phyloP scores from a whole-genome alignment of 2,329 filamentous ascomycete species.

The Clonostachys sp. region DNA sequence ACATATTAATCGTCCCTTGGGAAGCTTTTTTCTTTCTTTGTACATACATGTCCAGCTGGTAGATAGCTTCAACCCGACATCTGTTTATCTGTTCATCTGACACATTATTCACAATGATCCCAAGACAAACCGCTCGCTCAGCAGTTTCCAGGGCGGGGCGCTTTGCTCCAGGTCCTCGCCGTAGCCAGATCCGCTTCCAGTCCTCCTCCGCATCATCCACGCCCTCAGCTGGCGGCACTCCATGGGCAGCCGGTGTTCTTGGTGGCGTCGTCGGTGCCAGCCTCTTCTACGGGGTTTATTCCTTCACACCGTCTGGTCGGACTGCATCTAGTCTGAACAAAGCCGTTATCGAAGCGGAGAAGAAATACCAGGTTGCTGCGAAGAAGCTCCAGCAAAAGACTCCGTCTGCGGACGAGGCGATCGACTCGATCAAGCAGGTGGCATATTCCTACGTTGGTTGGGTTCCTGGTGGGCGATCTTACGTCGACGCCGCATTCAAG shows the following conservation, averaged over 20 bases:
- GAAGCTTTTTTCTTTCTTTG: too few relatives aligned
- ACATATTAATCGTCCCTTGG: too few relatives aligned
- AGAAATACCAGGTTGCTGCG: slow-evolving; percentile 55
- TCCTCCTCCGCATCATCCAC: slow-evolving; percentile 23
- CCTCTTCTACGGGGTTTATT: slow-evolving; percentile 36
- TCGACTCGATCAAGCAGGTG: slow-evolving; percentile 60
- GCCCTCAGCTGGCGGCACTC: slow-evolving; percentile 19
- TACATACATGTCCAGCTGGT: too few relatives aligned
- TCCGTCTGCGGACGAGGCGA: slow-evolving; percentile 62
- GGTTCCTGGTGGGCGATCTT: slow-evolving; percentile 65
- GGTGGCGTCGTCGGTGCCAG: slow-evolving; percentile 37
- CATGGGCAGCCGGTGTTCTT: slow-evolving; percentile 32
- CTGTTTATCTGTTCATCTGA: too few relatives aligned
- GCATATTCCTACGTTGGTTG: slow-evolving; percentile 66
- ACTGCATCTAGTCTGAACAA: slow-evolving; percentile 38
- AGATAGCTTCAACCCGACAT: too few relatives aligned
- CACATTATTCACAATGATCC: too few relatives aligned
- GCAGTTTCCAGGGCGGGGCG: too few relatives aligned
- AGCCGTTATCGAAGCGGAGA: slow-evolving; percentile 47
- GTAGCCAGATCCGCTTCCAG: slow-evolving; percentile 26
- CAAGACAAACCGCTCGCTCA: too few relatives aligned
- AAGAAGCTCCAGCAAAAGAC: slow-evolving; percentile 57
- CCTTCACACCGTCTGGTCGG: slow-evolving; percentile 36
- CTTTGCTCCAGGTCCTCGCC: too few relatives aligned
- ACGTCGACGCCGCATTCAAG: slow-evolving; percentile 65